A percentile compares a stretch with the other conserved stretches of the same genome.
Conservation (phyloP, 1,139 yeast species). For the Debaryomyces coudertii region DNA sequence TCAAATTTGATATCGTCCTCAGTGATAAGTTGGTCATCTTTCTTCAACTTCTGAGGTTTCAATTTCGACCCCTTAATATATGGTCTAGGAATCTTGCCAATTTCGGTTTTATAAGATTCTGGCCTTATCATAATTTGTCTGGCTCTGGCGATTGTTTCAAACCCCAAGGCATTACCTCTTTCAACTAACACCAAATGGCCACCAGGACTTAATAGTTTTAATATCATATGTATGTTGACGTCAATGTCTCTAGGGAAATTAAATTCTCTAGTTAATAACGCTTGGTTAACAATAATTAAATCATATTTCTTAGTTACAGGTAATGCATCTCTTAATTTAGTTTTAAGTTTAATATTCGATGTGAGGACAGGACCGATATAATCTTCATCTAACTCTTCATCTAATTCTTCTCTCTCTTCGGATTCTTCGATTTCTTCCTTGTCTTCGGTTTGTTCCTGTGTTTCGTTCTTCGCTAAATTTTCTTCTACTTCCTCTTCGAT, state of each 20-base stretch:
- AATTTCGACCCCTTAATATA: slow-evolving; percentile 57
- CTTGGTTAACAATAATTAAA: slow-evolving; percentile 83
- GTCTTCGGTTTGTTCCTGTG: slow-evolving; percentile 20
- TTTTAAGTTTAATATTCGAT: slow-evolving; percentile 52
- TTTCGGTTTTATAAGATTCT: slow-evolving; percentile 58
- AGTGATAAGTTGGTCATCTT: slow-evolving; percentile 40
- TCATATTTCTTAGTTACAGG: slow-evolving; percentile 64
- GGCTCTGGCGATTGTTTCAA: slow-evolving; percentile 87
- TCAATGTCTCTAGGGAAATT: slow-evolving; percentile 77
- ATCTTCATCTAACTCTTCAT: slow-evolving; percentile 27
- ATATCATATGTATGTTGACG: slow-evolving; percentile 60
- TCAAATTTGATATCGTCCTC: slow-evolving; percentile 39
- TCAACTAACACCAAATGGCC: slow-evolving; percentile 82
- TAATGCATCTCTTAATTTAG: slow-evolving; percentile 54
- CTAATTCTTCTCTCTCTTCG: slow-evolving; percentile 21
- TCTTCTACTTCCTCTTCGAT: slow-evolving; percentile 18
- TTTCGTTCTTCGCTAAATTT: slow-evolving; percentile 7
- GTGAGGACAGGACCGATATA: slow-evolving; percentile 64
- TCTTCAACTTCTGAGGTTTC: slow-evolving; percentile 43
- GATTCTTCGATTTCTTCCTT: slow-evolving; percentile 15
- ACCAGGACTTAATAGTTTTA: slow-evolving; percentile 67
- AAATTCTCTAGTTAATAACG: slow-evolving; percentile 61
- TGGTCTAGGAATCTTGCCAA: slow-evolving; percentile 72
- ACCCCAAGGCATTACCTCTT: slow-evolving; percentile 88
- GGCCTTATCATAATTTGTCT: slow-evolving; percentile 88